Evolutionary conservation across 208 protist genomes (phyloP).

Genomic region (Leishmania braziliensis): DNA sequence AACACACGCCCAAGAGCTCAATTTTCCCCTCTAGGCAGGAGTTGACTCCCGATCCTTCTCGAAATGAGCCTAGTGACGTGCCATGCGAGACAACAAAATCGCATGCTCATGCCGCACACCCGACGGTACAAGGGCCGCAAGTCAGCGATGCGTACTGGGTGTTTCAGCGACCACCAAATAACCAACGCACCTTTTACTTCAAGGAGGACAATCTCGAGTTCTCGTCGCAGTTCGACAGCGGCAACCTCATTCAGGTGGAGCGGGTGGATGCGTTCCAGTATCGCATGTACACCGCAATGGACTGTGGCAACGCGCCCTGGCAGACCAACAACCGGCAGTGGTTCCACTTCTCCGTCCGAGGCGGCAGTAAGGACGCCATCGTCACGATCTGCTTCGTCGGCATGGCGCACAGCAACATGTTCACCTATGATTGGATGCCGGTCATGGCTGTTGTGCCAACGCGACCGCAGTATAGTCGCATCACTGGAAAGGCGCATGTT

Average conservation of each 20-base stretch:
- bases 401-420: conserved; percentile 88
- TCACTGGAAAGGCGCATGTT: conserved; percentile 66
- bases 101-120: background rate
- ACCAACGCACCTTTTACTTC: conserved; percentile 89
- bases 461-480: conserved; percentile 63
- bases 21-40: background rate
- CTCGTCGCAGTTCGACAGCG: conserved; percentile 90
- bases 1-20: background rate
- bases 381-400: conserved; percentile 77
- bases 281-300: conserved; percentile 75
- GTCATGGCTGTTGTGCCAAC: conserved; percentile 63
- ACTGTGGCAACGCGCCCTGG: conserved; percentile 80
- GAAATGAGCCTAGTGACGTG: background rate
- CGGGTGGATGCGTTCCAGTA: conserved; percentile 65
- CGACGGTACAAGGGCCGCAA: background rate
- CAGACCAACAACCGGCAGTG: conserved; percentile 93
- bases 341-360: conserved; percentile 93
- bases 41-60: background rate
- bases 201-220: conserved; percentile 86
- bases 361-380: conserved; percentile 53
- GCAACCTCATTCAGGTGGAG: conserved; percentile 91
- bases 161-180: conserved; percentile 76
- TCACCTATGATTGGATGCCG: conserved; percentile 86
- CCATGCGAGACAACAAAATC: background rate
- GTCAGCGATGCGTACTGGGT: conserved; percentile 60